Conservation (phyloP, 495 filamentous ascomycete species). For the Penicillium verhagenii region DNA sequence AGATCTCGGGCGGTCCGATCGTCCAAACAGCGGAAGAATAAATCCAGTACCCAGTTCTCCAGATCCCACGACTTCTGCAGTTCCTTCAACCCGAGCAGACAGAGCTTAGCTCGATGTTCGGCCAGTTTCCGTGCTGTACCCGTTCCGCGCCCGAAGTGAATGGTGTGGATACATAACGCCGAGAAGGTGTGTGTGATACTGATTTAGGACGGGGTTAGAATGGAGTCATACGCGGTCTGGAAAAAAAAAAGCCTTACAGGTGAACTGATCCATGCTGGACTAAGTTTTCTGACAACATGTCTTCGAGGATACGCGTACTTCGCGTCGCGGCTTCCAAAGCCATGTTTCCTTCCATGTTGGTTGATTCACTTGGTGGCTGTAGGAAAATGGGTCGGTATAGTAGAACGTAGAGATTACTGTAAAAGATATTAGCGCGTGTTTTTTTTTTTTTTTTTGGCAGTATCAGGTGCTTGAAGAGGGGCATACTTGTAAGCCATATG, state of each 20-base stretch:
- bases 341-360: conserved; percentile 28
- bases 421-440: neutral
- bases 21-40: conserved; percentile 48
- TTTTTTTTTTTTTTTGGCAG: too few relatives aligned
- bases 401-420: conserved; percentile 41
- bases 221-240: neutral
- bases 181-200: conserved; percentile 50
- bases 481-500: conserved; percentile 47
- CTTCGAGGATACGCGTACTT: conserved; percentile 45
- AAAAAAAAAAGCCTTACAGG: conserved; percentile 27
- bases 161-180: conserved; percentile 48
- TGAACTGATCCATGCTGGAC: conserved; percentile 47
- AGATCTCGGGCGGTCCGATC: conserved; percentile 42
- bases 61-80: conserved; percentile 50
- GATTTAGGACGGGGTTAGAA: neutral
- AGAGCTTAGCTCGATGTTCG: conserved; percentile 47
- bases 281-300: conserved; percentile 46
- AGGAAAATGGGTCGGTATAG: conserved; percentile 40
- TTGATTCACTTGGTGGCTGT: conserved; percentile 24
- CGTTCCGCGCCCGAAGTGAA: conserved; percentile 37
- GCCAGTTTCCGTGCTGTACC: conserved; percentile 42
- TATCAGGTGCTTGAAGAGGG: neutral
- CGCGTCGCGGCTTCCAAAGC: conserved; percentile 44
- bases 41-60: conserved; percentile 46
- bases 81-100: conserved; percentile 45